These are phyloP conservation scores for Stephania cephalantha DNA, from an alignment of 164 flowering plant genomes.

Conservation along the genomic window DNA sequence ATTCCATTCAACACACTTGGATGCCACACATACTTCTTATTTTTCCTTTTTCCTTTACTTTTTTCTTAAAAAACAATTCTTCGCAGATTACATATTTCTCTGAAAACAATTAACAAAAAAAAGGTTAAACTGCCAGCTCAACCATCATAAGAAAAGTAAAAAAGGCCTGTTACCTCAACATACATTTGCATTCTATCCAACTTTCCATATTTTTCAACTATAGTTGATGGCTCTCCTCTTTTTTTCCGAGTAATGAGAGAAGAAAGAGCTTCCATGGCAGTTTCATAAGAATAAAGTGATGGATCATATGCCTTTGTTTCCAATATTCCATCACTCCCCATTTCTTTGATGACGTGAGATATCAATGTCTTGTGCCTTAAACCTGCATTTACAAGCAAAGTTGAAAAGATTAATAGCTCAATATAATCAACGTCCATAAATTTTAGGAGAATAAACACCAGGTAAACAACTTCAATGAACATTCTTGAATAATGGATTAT, in stretches of 20 bases:
- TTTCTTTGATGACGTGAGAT: conserved; percentile 13
- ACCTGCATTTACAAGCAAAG: conserved; percentile 5
- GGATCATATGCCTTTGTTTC: conserved; percentile 20
- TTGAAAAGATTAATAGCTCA: background rate
- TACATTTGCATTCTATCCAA: conserved; percentile 62
- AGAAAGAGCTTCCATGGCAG: conserved; percentile 88
- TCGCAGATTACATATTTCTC: too few species aligned
- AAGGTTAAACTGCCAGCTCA: too few species aligned
- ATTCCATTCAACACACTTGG: too few species aligned
- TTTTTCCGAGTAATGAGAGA: conserved; percentile 60
- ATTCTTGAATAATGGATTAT: too few species aligned
- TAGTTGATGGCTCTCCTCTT: conserved; percentile 40
- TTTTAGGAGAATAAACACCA: too few species aligned
- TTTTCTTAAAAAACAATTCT: too few species aligned
- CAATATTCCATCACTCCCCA: conserved; percentile 23
- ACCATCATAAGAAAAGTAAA: too few species aligned
- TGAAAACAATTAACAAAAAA: too few species aligned
- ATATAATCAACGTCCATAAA: too few species aligned
- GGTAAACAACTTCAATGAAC: too few species aligned
- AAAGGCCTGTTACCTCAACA: conserved; percentile 46
- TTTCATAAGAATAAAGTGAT: conserved; percentile 53
- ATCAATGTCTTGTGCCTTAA: conserved; percentile 3
- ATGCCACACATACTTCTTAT: too few species aligned
- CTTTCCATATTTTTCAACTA: conserved; percentile 37
- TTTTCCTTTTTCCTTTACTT: too few species aligned